phyloP scores from a whole-genome alignment of 441 rosid genomes.

The Populus hybrid region DNA sequence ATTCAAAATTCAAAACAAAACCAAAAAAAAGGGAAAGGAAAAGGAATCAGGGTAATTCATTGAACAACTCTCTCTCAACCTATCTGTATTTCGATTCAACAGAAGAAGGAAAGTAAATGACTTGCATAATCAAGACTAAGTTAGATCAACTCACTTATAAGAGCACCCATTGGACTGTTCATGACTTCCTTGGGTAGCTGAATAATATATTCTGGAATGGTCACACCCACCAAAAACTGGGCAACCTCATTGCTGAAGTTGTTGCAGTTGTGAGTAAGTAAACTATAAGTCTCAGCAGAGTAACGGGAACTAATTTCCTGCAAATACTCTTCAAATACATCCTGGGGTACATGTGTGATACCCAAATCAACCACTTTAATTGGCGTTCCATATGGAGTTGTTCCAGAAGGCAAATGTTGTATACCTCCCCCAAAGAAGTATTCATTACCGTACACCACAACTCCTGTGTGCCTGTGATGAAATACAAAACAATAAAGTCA shows the following conservation, averaged over 20 bases:
- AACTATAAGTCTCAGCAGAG: slow-evolving; percentile 73
- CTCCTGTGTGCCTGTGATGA: slow-evolving; percentile 78
- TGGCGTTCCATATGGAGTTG: slow-evolving; percentile 77
- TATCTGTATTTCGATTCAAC: neutral
- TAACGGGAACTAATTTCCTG: slow-evolving; percentile 84
- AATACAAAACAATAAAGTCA: slow-evolving; percentile 4
- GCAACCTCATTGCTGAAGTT: slow-evolving; percentile 89
- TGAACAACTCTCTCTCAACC: neutral
- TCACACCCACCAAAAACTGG: slow-evolving; percentile 77
- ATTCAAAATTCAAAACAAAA: neutral
- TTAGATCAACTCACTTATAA: slow-evolving; percentile 58
- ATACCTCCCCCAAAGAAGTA: slow-evolving; percentile 92
- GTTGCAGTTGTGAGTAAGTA: slow-evolving; percentile 89
- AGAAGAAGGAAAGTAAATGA: neutral
- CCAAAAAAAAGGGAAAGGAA: no score
- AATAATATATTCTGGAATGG: slow-evolving; percentile 81
- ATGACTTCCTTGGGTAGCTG: slow-evolving; percentile 82
- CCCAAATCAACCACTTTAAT: slow-evolving; percentile 76
- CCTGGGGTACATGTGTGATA: slow-evolving; percentile 72
- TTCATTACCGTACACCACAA: slow-evolving; percentile 77
- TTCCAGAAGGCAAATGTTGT: slow-evolving; percentile 59
- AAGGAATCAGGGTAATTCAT: neutral
- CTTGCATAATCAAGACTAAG: neutral
- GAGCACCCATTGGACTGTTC: slow-evolving; percentile 94
- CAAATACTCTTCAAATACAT: slow-evolving; percentile 80